Evolutionary conservation across 495 filamentous ascomycete genomes (phyloP).

Genomic region (Daldinia concentrica): DNA sequence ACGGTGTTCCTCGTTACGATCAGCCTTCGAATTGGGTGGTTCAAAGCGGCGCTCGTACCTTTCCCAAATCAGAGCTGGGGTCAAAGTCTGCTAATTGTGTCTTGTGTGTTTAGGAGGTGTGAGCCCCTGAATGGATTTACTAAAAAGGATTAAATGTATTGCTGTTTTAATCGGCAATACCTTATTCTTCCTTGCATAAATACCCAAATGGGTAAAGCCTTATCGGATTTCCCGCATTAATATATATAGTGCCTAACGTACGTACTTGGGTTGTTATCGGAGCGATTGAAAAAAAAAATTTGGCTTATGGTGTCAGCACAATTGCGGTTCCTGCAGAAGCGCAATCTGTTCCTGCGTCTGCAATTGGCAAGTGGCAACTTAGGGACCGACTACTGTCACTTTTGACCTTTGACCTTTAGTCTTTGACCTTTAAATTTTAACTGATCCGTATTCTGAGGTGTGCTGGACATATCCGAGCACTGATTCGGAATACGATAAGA

Average conservation of each 20-base stretch:
- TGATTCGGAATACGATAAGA: neutral
- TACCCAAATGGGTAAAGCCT: neutral
- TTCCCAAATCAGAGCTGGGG: conserved; percentile 28
- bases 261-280: neutral
- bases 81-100: conserved; percentile 3
- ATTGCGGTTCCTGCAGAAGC: conserved; percentile 40
- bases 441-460: neutral
- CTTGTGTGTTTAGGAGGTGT: neutral
- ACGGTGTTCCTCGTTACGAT: neutral
- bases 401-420: too few relatives aligned
- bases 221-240: neutral
- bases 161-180: neutral
- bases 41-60: conserved; percentile 28
- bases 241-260: neutral
- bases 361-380: conserved; percentile 19
- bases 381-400: neutral
- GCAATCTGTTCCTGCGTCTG: conserved; percentile 43
- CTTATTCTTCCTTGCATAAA: neutral
- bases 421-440: neutral
- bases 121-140: neutral
- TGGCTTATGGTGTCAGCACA: conserved; percentile 6
- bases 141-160: neutral
- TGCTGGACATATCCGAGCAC: neutral
- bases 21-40: conserved; percentile 25
- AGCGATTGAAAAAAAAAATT: conserved; percentile 8